Evolutionary conservation across 768 basidiomycete genomes (phyloP).

Genomic region (Agrocybe pediades): DNA sequence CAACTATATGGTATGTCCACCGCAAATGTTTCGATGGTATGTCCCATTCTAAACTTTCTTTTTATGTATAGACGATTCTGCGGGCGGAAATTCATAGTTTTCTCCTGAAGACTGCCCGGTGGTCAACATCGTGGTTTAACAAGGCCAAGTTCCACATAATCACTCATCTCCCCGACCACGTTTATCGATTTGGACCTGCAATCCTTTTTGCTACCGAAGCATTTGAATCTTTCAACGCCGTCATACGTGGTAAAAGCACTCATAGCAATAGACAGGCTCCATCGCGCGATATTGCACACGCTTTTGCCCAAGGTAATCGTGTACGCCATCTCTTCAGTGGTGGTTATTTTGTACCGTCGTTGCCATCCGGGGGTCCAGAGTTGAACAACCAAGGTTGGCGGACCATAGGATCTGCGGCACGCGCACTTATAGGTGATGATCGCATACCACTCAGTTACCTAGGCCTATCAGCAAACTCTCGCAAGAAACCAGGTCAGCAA

Average conservation of each 20-base stretch:
- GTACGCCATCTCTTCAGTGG: conserved; percentile 28
- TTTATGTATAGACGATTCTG: conserved; percentile 20
- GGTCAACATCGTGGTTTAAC: conserved; percentile 37
- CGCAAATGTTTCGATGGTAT: background rate
- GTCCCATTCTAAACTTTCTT: too few relatives aligned
- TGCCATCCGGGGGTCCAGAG: background rate
- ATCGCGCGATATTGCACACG: conserved; percentile 28
- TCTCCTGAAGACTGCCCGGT: conserved; percentile 28
- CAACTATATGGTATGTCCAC: conserved; percentile 30
- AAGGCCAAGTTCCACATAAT: conserved; percentile 48
- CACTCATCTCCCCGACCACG: conserved; percentile 36
- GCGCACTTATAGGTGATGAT: background rate
- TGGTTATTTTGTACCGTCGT: conserved; percentile 14
- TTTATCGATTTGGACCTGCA: conserved; percentile 41
- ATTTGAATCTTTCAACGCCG: conserved; percentile 44
- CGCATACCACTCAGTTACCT: background rate
- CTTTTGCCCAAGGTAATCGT: conserved; percentile 25
- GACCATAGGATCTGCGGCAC: background rate
- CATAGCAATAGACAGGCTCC: conserved; percentile 36
- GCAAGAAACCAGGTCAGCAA: too few relatives aligned
- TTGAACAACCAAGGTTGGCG: background rate
- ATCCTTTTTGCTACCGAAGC: conserved; percentile 44
- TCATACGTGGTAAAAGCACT: conserved; percentile 32
- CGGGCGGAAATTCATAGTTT: conserved; percentile 34
- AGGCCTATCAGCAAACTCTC: background rate